Conservation (phyloP, 2,329 filamentous ascomycete genomes). For the Colletotrichum ledebouriae region DNA sequence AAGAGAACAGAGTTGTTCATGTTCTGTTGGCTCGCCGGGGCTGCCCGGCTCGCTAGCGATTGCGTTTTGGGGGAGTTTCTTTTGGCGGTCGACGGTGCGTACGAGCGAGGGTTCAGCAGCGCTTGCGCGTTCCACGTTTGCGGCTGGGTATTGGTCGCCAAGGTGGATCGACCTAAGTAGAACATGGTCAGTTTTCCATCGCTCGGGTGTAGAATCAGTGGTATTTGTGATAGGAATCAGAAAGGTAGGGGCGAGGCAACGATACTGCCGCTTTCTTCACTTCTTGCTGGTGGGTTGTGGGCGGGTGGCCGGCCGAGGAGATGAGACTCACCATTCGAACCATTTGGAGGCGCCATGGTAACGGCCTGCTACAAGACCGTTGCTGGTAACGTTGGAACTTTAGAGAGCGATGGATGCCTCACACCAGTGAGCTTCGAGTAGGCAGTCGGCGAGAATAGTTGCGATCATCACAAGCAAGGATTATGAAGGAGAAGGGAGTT, state of each 20-base stretch:
- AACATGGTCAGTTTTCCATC: slow-evolving; percentile 26
- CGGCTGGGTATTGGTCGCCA: slow-evolving; percentile 35
- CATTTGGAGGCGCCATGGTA: slow-evolving; percentile 42
- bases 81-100: slow-evolving; percentile 24
- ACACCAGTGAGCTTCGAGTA: slow-evolving; percentile 26
- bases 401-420: slow-evolving; percentile 4
- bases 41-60: slow-evolving; percentile 36
- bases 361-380: slow-evolving; percentile 8
- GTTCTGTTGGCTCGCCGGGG: slow-evolving; percentile 26
- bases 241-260: background rate
- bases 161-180: slow-evolving; percentile 35
- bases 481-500: slow-evolving; percentile 5
- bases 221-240: background rate
- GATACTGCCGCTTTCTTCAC: background rate
- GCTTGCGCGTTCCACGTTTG: slow-evolving; percentile 41
- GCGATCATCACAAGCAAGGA: slow-evolving; percentile 37
- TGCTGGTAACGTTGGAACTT: background rate
- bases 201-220: background rate
- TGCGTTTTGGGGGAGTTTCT: slow-evolving; percentile 34
- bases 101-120: slow-evolving; percentile 41
- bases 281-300: background rate
- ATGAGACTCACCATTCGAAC: slow-evolving; percentile 35
- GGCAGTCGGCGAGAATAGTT: slow-evolving; percentile 25
- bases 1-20: slow-evolving; percentile 55
- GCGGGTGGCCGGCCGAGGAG: background rate